Base-by-base conservation (phyloP, 164 flowering plant species). In the Warburgia ugandensis region DNA sequence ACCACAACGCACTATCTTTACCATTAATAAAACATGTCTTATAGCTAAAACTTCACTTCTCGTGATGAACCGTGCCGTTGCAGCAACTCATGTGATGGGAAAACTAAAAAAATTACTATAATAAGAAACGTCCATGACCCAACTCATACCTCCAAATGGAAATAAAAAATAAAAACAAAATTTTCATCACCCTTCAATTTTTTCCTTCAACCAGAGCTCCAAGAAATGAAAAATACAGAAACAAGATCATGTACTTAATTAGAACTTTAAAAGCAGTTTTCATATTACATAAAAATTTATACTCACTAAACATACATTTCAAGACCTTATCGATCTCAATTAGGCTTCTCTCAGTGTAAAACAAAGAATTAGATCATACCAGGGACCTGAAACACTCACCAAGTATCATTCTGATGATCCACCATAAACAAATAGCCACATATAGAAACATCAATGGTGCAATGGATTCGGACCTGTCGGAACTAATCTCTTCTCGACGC, bases 401-500 rank as follows among this genome's bases (percentile, higher is more conserved):
- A 44, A 44, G 29, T 29, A 27, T 29, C 20, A 27, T 27, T 27
- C 19, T 31, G 14, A 37, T n/a, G n/a, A 40, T 21, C 23, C 4
- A 20, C 31, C 38, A 46, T 46, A 17, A 12, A 46, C 6, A 3
- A 46, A 16, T 12, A 54, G 29, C 28, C 21, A 10, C 30, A 8
- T 16, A 21, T 6, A 21, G 19, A n/a, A 25, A 37, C 26, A 13
- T 78, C 68, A 81, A 69, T 81, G 83, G 75, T 81, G 87, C 59
- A 81, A 64, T 2, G 87, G 87, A 58, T 81, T 78, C 14, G 87
- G 87, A 52, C 87, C 87, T 1, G 78, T 70, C 2, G 87, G 87
- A 17, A 81, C 84, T 26, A 72, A 63, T 19, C 87, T 63, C 54
- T 76, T 76, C 4, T 78, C 78, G 6, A 51, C 69, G 2, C 78